Evolutionary conservation across 352 stramenopile species (phyloP).

Genomic region (Pythium rhizo-oryzae): DNA sequence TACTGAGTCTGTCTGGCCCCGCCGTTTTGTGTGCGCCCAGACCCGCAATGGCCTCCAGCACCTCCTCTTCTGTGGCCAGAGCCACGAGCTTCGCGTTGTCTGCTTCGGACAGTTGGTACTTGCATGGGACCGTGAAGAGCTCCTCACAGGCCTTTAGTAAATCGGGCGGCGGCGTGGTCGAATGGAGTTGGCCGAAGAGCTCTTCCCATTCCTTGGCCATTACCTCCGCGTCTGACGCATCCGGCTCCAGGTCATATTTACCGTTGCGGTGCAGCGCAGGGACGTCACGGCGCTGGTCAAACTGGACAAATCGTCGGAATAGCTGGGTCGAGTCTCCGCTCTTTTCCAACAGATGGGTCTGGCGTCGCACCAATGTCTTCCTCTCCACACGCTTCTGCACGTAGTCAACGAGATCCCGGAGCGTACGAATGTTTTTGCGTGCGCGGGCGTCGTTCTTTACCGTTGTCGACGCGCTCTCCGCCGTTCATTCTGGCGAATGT

Average conservation of each 20-base stretch:
- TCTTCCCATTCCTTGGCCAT: background rate
- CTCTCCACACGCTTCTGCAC: background rate
- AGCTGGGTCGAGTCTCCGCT: conserved; percentile 1
- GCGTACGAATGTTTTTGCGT: background rate
- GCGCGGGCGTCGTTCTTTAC: background rate
- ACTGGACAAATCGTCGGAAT: background rate
- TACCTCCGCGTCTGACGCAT: background rate
- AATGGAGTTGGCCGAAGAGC: background rate
- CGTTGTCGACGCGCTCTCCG: background rate
- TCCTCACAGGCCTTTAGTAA: background rate
- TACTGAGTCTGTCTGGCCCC: background rate
- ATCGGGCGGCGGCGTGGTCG: background rate
- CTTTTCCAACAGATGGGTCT: background rate
- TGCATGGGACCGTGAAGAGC: background rate
- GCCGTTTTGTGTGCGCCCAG: conserved; percentile 3
- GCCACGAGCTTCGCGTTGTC: background rate
- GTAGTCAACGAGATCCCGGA: background rate
- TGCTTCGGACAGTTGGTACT: background rate
- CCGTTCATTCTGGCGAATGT: background rate
- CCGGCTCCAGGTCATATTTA: background rate
- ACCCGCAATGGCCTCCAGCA: background rate
- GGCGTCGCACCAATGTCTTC: background rate
- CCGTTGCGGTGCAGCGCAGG: background rate
- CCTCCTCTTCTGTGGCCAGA: conserved; percentile 9
- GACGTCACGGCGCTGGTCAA: background rate